These are phyloP conservation scores for Solanum microdontum DNA, from an alignment of 257 asterid genomes.

Conservation along the genomic window DNA sequence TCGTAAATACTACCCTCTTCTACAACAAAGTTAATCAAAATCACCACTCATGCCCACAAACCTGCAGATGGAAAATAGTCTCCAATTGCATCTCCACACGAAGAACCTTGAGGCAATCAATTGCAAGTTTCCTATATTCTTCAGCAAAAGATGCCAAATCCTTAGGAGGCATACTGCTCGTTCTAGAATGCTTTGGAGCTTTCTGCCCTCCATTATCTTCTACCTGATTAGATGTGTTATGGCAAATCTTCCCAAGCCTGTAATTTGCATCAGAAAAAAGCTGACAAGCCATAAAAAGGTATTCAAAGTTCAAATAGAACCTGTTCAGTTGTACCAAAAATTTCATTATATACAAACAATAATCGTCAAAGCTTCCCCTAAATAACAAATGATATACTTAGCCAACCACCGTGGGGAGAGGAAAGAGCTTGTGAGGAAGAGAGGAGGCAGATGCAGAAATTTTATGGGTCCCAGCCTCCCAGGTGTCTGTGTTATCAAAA, in stretches of 20 bases:
- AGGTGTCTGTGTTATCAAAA: neutral
- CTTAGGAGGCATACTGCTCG: slow-evolving; percentile 53
- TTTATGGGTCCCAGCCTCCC: neutral
- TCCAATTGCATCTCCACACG: slow-evolving; percentile 94
- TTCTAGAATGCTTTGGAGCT: slow-evolving; percentile 42
- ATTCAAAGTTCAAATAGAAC: neutral
- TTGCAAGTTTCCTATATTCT: slow-evolving; percentile 84
- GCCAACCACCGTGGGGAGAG: neutral
- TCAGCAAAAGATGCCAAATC: slow-evolving; percentile 85
- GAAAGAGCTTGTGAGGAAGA: neutral
- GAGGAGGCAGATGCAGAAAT: neutral
- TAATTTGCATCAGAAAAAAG: neutral
- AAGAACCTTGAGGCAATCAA: slow-evolving; percentile 96
- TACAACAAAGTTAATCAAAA: neutral
- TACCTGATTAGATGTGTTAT: slow-evolving; percentile 39
- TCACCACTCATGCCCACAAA: slow-evolving; percentile 12
- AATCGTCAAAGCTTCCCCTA: neutral
- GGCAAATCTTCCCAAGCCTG: slow-evolving; percentile 71
- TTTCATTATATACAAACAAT: neutral
- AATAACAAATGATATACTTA: neutral
- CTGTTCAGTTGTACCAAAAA: neutral
- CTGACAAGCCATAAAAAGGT: neutral
- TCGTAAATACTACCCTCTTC: slow-evolving; percentile 1
- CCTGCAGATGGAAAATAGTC: slow-evolving; percentile 96
- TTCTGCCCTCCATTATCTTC: slow-evolving; percentile 49